phyloP scores from a whole-genome alignment of 192 early-diverging fungal genomes.

The Funneliformis geosporum region DNA sequence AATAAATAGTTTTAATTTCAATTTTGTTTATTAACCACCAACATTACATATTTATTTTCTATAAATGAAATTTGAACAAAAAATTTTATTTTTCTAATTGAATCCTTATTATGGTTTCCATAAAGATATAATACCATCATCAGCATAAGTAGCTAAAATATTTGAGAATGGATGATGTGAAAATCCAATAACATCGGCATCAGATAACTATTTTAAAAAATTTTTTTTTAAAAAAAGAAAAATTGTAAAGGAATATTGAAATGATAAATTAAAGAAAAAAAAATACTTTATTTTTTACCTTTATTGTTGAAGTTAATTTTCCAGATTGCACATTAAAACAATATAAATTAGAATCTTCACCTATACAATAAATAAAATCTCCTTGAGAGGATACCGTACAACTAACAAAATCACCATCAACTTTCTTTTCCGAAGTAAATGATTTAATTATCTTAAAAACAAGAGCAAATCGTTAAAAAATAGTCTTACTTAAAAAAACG shows the following conservation, averaged over 20 bases:
- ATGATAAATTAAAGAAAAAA: not conserved
- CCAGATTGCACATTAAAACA: constrained; percentile 70
- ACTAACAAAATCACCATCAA: constrained; percentile 53
- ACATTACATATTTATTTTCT: too few species aligned
- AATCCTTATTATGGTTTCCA: constrained; percentile 52
- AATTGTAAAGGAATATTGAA: not conserved
- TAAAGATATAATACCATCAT: constrained; percentile 65
- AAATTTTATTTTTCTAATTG: too few species aligned
- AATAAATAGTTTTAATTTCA: too few species aligned
- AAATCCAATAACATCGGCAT: constrained; percentile 76
- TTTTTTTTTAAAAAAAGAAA: constrained; percentile 7
- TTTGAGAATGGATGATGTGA: constrained; percentile 84
- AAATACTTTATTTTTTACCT: constrained; percentile 40
- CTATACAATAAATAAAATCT: constrained; percentile 78
- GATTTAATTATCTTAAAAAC: constrained; percentile 42
- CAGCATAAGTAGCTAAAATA: constrained; percentile 66
- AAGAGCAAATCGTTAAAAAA: constrained; percentile 16
- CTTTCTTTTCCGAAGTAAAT: constrained; percentile 51
- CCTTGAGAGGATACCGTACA: constrained; percentile 74
- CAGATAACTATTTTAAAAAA: constrained; percentile 48
- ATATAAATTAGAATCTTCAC: constrained; percentile 69
- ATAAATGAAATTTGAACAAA: too few species aligned
- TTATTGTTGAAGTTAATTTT: constrained; percentile 41
- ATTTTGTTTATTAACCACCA: too few species aligned
- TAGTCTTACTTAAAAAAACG: not conserved